These are phyloP conservation scores for Flaveria robusta DNA, from an alignment of 129 eudicot genomes.

Conservation along the genomic window DNA sequence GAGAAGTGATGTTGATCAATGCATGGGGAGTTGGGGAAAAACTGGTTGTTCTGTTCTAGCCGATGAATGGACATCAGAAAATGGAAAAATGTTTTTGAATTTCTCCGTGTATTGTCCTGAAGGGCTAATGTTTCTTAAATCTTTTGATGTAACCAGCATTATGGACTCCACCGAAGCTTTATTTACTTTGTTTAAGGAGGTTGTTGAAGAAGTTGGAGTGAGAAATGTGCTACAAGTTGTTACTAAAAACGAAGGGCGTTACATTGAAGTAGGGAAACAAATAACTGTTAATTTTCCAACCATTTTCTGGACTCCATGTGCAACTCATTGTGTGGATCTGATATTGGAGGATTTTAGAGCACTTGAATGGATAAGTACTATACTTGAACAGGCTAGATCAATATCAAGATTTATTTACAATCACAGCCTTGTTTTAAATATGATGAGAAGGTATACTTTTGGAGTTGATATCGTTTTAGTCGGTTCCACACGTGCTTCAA, in stretches of 20 bases:
- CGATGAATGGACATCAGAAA: slow-evolving; percentile 63
- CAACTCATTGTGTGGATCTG: slow-evolving; percentile 65
- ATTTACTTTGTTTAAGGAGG: slow-evolving; percentile 60
- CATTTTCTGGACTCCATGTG: slow-evolving; percentile 91
- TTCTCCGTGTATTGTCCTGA: slow-evolving; percentile 76
- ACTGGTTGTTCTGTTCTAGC: slow-evolving; percentile 84
- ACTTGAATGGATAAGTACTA: slow-evolving; percentile 63
- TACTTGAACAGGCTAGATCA: slow-evolving; percentile 72
- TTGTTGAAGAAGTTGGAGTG: slow-evolving; percentile 84
- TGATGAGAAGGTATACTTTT: slow-evolving; percentile 83
- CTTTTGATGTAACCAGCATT: slow-evolving; percentile 62
- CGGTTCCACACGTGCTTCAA: slow-evolving; percentile 53
- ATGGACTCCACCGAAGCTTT: slow-evolving; percentile 50
- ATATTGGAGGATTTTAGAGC: slow-evolving; percentile 79
- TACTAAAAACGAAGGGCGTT: slow-evolving; percentile 58
- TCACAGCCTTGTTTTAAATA: slow-evolving; percentile 57
- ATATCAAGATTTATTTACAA: slow-evolving; percentile 81
- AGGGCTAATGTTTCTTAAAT: slow-evolving; percentile 75
- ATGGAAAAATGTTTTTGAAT: slow-evolving; percentile 52
- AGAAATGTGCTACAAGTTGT: slow-evolving; percentile 78
- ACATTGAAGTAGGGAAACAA: slow-evolving; percentile 64
- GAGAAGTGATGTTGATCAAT: slow-evolving; percentile 56
- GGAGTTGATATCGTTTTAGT: slow-evolving; percentile 77
- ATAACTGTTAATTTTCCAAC: slow-evolving; percentile 62
- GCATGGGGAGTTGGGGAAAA: slow-evolving; percentile 63